phyloP scores from a whole-genome alignment of 495 filamentous ascomycete genomes.

The Ramalina intermedia region DNA sequence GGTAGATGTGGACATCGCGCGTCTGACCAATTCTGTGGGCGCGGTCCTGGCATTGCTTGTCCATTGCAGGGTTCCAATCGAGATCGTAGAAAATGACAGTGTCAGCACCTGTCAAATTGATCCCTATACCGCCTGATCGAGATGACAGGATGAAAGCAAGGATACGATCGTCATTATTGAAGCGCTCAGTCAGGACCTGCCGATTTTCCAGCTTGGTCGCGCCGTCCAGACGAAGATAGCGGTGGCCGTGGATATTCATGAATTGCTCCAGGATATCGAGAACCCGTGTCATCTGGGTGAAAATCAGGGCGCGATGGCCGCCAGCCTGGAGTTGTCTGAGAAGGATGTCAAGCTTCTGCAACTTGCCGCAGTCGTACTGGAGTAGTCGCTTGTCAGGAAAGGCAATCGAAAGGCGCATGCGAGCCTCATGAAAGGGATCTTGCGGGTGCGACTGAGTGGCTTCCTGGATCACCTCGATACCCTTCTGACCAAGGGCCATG shows the following conservation, averaged over 20 bases:
- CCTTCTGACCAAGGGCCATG: conserved; percentile 39
- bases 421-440: conserved; percentile 88
- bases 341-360: conserved; percentile 78
- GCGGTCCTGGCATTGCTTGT: conserved; percentile 97
- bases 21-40: conserved; percentile 98
- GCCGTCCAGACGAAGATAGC: conserved; percentile 90
- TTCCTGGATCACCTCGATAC: conserved; percentile 42
- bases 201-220: conserved; percentile 89
- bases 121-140: conserved; percentile 86
- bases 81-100: conserved; percentile 99
- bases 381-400: conserved; percentile 93
- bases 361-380: conserved; percentile 95
- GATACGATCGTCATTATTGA: conserved; percentile 89
- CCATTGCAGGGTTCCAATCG: conserved; percentile 99
- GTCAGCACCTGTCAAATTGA: conserved; percentile 92
- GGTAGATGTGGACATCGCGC: conserved; percentile 95
- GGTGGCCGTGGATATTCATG: conserved; percentile 93
- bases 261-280: conserved; percentile 96
- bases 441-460: conserved; percentile 40
- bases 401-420: conserved; percentile 83
- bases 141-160: conserved; percentile 90
- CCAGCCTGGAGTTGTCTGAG: conserved; percentile 77
- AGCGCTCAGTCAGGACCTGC: conserved; percentile 88
- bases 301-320: conserved; percentile 88
- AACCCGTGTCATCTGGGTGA: conserved; percentile 99